Evolutionary conservation across 129 eudicot species (phyloP).

Genomic region (carrot (Daucus carota)): DH1_v3.0 NC_030381.2:5781501-5782000

Average conservation of each 20-base stretch:
- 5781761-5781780: not conserved
- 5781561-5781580: not conserved
- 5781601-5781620: not conserved
- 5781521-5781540: not conserved
- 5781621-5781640: not conserved
- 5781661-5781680: not conserved
- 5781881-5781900: slow-evolving; percentile 81
- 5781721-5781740: not conserved
- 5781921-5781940: slow-evolving; percentile 83
- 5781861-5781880: slow-evolving; percentile 59
- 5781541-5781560: not conserved
- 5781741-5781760: not conserved
- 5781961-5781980: slow-evolving; percentile 72
- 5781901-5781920: slow-evolving; percentile 78
- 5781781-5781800: not conserved
- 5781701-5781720: too few species aligned
- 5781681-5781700: not conserved
- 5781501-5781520: not conserved
- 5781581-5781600: not conserved
- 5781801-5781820: slow-evolving; percentile 64
- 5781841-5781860: slow-evolving; percentile 70
- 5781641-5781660: not conserved
- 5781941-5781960: slow-evolving; percentile 93
- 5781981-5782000: slow-evolving; percentile 75
- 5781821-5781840: slow-evolving; percentile 62